These are phyloP conservation scores for Saposhnikovia divaricata DNA, from an alignment of 129 eudicot genomes.

Conservation along the genomic window DNA sequence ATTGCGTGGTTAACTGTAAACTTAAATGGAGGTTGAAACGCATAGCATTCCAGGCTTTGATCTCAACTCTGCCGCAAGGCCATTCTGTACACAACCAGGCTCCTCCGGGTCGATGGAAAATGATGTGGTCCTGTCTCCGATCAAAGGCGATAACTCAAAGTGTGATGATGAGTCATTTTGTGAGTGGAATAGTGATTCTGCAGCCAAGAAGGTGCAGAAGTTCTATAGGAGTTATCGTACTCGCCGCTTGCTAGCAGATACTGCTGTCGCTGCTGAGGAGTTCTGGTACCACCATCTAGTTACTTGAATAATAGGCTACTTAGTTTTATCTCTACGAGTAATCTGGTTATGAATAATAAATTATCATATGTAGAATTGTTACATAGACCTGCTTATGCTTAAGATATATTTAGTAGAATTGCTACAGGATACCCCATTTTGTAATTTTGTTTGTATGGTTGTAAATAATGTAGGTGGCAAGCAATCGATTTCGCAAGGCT, in stretches of 20 bases:
- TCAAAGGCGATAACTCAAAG: not conserved
- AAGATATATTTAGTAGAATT: not conserved
- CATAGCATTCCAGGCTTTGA: not conserved
- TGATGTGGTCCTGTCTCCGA: not conserved
- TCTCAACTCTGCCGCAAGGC: not conserved
- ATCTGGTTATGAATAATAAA: not conserved
- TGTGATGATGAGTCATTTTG: not conserved
- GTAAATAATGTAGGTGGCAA: conserved; percentile 41
- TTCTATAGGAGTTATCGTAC: conserved; percentile 50
- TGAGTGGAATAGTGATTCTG: conserved; percentile 2
- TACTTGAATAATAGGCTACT: not conserved
- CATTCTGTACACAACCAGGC: not conserved
- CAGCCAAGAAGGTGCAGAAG: conserved; percentile 35
- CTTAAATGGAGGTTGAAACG: conserved; percentile 5
- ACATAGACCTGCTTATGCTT: not conserved
- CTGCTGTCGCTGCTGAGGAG: conserved; percentile 49
- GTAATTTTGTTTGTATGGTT: not conserved
- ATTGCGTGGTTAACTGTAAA: not conserved
- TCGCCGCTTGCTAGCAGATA: conserved; percentile 43
- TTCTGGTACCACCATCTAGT: conserved; percentile 23
- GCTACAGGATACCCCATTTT: not conserved
- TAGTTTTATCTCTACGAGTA: not conserved
- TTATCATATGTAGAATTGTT: not conserved
- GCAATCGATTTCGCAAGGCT: conserved; percentile 42
- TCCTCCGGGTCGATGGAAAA: not conserved